These are phyloP conservation scores for Penicillium sp. DNA, from an alignment of 2,329 filamentous ascomycete species.

Conservation along the genomic window DNA sequence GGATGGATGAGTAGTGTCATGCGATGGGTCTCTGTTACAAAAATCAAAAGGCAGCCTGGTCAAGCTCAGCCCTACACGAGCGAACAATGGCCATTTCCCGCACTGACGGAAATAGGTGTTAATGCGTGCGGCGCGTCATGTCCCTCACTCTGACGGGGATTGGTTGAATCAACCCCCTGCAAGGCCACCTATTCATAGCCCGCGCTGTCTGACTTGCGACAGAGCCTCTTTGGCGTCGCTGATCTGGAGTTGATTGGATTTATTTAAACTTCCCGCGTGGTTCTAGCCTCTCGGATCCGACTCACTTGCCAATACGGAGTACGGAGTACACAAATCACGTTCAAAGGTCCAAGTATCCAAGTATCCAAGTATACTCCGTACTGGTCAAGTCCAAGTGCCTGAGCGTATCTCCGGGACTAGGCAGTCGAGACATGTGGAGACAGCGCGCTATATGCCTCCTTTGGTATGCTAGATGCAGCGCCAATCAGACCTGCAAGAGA, in stretches of 20 bases:
- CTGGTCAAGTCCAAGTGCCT: background rate
- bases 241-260: background rate
- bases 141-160: background rate
- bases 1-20: background rate
- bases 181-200: slow-evolving; percentile 11
- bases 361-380: background rate
- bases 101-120: background rate
- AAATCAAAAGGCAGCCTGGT: slow-evolving; percentile 6
- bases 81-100: background rate
- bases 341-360: too few relatives aligned
- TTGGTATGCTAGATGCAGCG: slow-evolving; percentile 8
- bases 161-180: background rate
- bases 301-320: too few relatives aligned
- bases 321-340: too few relatives aligned
- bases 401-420: background rate
- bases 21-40: slow-evolving; percentile 4
- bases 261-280: background rate
- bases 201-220: slow-evolving; percentile 1
- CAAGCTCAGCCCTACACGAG: slow-evolving; percentile 9
- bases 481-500: slow-evolving; percentile 11
- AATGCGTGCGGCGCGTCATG: background rate
- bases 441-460: slow-evolving; percentile 12
- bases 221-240: slow-evolving; percentile 6
- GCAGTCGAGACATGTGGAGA: slow-evolving; percentile 1
- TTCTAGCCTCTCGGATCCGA: background rate